Conservation (phyloP, 441 rosid species). For the Syzygium syzygioides region DNA sequence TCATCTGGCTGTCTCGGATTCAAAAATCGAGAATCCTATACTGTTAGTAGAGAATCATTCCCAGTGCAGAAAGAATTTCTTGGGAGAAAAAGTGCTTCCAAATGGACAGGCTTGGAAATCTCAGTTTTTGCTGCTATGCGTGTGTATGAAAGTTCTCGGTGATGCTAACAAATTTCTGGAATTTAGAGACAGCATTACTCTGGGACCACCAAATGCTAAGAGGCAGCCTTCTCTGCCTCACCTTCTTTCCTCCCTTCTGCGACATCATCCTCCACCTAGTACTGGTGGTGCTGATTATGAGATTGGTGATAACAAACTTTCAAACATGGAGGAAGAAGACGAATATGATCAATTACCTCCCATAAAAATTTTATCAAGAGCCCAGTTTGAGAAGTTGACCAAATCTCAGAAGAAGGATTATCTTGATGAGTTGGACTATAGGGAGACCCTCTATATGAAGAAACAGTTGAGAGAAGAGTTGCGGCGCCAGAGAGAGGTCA, state of each 20-base stretch:
- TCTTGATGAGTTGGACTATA: conserved; percentile 84
- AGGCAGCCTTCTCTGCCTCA: conserved; percentile 82
- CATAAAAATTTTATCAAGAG: conserved; percentile 66
- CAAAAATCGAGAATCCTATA: conserved; percentile 72
- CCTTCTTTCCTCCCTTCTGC: conserved; percentile 73
- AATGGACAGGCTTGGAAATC: conserved; percentile 83
- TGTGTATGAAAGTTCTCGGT: conserved; percentile 69
- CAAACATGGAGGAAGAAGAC: conserved; percentile 56
- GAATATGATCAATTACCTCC: conserved; percentile 87
- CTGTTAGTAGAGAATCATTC: conserved; percentile 83
- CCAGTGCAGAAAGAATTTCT: conserved; percentile 53
- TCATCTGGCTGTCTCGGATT: conserved; percentile 65
- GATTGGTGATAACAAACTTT: conserved; percentile 38
- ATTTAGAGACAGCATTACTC: conserved; percentile 54
- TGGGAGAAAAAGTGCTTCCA: conserved; percentile 75
- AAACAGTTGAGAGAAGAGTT: conserved; percentile 77
- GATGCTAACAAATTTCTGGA: conserved; percentile 60
- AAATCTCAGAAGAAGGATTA: conserved; percentile 67
- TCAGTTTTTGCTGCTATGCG: conserved; percentile 57
- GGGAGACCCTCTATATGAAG: conserved; percentile 75
- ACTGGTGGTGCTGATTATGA: conserved; percentile 47
- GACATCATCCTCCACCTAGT: conserved; percentile 42
- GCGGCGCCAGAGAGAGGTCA: conserved; percentile 36
- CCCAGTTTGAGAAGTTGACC: conserved; percentile 68
- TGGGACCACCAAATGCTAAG: conserved; percentile 46